A percentile compares a stretch with the other conserved stretches of the same genome.
Evolutionary conservation across 306 rosid genomes (phyloP).

Genomic region (Luffa aegyptiaca): DNA sequence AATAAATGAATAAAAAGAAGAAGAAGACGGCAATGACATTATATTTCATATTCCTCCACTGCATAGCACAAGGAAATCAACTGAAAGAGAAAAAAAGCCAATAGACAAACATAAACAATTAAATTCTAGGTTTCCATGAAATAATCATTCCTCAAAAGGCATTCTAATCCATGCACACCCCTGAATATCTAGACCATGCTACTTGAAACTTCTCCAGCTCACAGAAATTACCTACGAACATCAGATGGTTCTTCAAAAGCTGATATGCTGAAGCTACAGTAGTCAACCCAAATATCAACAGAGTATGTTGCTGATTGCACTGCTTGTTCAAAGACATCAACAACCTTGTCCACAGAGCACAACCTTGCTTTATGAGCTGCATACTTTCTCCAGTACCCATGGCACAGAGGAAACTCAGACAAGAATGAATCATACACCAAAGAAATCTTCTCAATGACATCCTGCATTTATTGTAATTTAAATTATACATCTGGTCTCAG

Average conservation of each 20-base stretch:
- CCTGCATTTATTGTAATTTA: conserved; percentile 36
- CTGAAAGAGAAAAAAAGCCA: neutral
- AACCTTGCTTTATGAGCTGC: conserved; percentile 45
- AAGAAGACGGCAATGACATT: neutral
- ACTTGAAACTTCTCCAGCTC: neutral
- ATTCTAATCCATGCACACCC: neutral
- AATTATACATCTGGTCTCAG: neutral
- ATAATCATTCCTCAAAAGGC: neutral
- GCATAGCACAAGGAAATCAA: neutral
- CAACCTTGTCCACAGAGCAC: conserved; percentile 52
- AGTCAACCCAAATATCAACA: conserved; percentile 69
- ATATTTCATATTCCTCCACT: neutral
- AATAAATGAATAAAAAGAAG: neutral
- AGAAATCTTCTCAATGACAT: conserved; percentile 40
- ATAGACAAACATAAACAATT: neutral
- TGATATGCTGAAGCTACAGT: conserved; percentile 55
- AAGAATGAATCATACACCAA: conserved; percentile 59
- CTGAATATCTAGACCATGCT: neutral
- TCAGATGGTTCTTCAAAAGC: conserved; percentile 73
- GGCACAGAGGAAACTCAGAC: conserved; percentile 74
- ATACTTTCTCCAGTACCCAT: conserved; percentile 83
- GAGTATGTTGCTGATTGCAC: conserved; percentile 57
- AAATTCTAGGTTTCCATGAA: neutral
- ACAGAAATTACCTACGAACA: conserved; percentile 49
- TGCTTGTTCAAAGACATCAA: conserved; percentile 70